Evolutionary conservation across 345 rosid genomes (phyloP).

Genomic region (Jatropha curcas): DNA sequence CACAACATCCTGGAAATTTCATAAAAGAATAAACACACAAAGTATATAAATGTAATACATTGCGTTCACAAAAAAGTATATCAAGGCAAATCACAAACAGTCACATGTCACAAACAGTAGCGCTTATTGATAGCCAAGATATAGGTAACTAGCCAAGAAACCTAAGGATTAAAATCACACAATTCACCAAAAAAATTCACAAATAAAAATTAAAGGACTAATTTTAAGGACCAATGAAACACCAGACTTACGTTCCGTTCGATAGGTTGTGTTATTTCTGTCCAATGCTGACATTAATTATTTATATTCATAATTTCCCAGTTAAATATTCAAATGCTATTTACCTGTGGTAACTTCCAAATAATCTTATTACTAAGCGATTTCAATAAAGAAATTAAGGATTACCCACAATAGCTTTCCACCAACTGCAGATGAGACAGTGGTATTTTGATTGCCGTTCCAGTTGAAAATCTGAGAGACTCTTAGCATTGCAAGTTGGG

Average conservation of each 20-base stretch:
- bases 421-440: constrained; percentile 46
- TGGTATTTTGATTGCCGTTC: constrained; percentile 23
- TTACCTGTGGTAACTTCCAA: background rate
- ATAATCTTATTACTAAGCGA: background rate
- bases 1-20: constrained; percentile 48
- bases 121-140: no score
- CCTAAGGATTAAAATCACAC: no score
- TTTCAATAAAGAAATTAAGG: constrained; percentile 5
- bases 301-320: background rate
- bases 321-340: no score
- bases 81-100: background rate
- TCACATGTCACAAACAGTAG: background rate
- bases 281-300: no score
- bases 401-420: constrained; percentile 55
- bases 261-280: no score
- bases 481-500: constrained; percentile 24
- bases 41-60: no score
- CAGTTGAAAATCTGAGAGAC: constrained; percentile 22
- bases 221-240: no score
- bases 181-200: no score
- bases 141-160: no score
- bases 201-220: no score
- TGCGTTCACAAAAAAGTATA: background rate
- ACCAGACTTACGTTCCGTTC: no score
- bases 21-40: background rate